A percentile compares a stretch with the other conserved stretches of the same genome.
Conservation (phyloP, 2,329 filamentous ascomycete species). For the Scedosporium minutisporum region DNA sequence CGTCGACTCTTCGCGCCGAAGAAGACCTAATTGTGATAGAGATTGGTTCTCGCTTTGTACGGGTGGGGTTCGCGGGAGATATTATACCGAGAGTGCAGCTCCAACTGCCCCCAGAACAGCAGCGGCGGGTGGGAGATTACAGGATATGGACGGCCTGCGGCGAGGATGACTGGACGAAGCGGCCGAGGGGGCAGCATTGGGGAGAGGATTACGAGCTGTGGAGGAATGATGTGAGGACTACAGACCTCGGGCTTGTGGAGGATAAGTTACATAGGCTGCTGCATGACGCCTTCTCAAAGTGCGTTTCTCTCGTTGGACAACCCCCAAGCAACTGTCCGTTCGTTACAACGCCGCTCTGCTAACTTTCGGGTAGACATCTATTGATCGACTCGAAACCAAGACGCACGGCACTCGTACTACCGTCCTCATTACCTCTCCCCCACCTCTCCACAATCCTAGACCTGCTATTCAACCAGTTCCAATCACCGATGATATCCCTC, state of each 20-base stretch:
- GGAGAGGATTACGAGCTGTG: conserved; percentile 64
- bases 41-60: conserved; percentile 67
- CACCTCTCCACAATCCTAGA: conserved; percentile 67
- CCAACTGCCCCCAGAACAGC: conserved; percentile 64
- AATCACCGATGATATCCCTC: conserved; percentile 70
- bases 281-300: conserved; percentile 74
- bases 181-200: conserved; percentile 44
- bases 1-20: conserved; percentile 57
- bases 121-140: conserved; percentile 73
- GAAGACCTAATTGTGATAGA: conserved; percentile 82
- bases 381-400: conserved; percentile 68
- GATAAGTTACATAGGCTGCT: conserved; percentile 81
- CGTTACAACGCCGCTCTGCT: conserved; percentile 5
- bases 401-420: conserved; percentile 64
- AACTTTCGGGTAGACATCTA: conserved; percentile 36
- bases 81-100: conserved; percentile 61
- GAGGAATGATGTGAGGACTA: conserved; percentile 59
- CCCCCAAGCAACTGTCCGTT: not conserved
- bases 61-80: conserved; percentile 81
- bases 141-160: conserved; percentile 55
- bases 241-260: conserved; percentile 70
- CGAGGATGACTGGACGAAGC: conserved; percentile 35
- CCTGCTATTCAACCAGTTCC: conserved; percentile 71
- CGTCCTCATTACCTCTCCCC: conserved; percentile 67
- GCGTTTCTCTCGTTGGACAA: conserved; percentile 15